Percentiles rank a stretch among this genome's conserved stretches.
Conservation (phyloP, 257 asterid genomes). For the Euphrasia confusa region DNA sequence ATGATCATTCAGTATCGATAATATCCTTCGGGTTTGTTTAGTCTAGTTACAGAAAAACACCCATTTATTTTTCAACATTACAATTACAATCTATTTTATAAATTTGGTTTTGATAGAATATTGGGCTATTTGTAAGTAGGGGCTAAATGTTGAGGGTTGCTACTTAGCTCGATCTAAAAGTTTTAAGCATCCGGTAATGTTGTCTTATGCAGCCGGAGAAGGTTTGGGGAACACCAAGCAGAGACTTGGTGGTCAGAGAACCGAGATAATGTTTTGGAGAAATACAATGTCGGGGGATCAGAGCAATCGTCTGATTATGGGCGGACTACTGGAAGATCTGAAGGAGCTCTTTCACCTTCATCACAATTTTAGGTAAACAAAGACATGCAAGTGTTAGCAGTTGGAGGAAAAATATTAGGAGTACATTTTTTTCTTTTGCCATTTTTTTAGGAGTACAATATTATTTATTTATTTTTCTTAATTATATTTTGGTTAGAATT, state of each 20-base stretch:
- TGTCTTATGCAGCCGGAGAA: constrained; percentile 53
- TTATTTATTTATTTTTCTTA: too few species aligned
- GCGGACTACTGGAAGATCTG: constrained; percentile 60
- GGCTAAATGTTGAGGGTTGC: not conserved
- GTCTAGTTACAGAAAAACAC: too few species aligned
- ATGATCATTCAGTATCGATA: too few species aligned
- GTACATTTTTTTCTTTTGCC: constrained; percentile 22
- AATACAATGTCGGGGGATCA: constrained; percentile 77
- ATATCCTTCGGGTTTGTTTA: too few species aligned
- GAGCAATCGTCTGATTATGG: constrained; percentile 73
- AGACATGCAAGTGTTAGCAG: constrained; percentile 2
- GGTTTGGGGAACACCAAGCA: constrained; percentile 95
- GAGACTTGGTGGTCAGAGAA: constrained; percentile 99
- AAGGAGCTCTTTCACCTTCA: constrained; percentile 71
- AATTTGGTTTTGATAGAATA: not conserved
- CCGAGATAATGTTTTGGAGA: constrained; percentile 79
- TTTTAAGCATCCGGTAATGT: not conserved
- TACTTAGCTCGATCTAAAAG: not conserved
- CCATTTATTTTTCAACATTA: too few species aligned
- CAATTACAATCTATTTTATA: too few species aligned
- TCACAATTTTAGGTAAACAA: constrained; percentile 48
- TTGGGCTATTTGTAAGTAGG: not conserved
- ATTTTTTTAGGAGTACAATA: not conserved
- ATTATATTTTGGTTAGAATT: too few species aligned
- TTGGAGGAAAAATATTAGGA: constrained; percentile 8